Conservation (phyloP, 352 stramenopile species). For the Phytophthora pseudosyringae region DNA sequence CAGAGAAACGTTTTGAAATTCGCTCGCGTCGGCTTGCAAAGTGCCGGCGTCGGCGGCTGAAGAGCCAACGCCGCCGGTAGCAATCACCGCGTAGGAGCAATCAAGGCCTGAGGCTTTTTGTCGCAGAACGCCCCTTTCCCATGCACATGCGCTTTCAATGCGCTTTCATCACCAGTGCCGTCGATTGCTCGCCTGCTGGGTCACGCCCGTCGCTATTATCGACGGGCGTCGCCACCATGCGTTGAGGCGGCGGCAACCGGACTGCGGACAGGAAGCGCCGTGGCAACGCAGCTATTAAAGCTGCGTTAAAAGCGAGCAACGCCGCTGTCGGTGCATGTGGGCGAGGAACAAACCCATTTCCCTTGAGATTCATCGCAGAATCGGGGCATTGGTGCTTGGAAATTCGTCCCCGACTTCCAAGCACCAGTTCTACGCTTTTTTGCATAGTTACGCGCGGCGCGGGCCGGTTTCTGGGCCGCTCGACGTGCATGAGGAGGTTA, state of each 20-base stretch:
- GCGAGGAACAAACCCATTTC: constrained; percentile 7
- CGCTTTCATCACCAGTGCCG: neutral
- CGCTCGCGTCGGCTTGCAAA: neutral
- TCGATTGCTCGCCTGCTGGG: constrained; percentile 2
- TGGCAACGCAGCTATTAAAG: neutral
- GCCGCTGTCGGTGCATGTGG: neutral
- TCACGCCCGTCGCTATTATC: neutral
- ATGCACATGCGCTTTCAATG: constrained; percentile 7
- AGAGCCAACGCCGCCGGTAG: constrained; percentile 1
- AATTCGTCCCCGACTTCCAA: constrained; percentile 9
- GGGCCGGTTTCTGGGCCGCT: constrained; percentile 9
- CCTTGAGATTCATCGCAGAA: constrained; percentile 21
- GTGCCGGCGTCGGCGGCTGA: neutral
- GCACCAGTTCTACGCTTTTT: constrained; percentile 16
- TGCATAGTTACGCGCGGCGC: constrained; percentile 27
- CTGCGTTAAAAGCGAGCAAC: neutral
- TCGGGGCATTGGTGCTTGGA: constrained; percentile 22
- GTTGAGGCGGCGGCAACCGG: too few species aligned
- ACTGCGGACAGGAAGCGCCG: too few species aligned
- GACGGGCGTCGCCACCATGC: neutral
- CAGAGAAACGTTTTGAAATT: constrained; percentile 24
- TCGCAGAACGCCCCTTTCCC: constrained; percentile 25
- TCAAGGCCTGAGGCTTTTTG: constrained; percentile 16
- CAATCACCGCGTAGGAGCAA: constrained; percentile 25
- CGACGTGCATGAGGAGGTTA: constrained; percentile 15